Percentiles rank a stretch among this genome's conserved stretches.
phyloP scores from a whole-genome alignment of 306 rosid species.

The Dryas octopetala region DNA sequence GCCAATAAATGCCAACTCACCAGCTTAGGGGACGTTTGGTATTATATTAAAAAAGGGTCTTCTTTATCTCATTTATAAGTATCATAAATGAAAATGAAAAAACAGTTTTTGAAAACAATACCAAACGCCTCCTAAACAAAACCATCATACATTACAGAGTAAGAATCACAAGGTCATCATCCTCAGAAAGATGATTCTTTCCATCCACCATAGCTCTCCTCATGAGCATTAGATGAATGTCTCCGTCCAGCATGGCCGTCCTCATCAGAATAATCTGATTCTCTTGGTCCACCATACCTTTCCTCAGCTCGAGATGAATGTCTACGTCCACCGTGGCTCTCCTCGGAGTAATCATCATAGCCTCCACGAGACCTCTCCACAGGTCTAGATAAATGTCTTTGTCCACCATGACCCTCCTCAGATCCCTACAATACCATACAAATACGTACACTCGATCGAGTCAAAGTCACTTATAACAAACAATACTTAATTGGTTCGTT shows the following conservation, averaged over 20 bases:
- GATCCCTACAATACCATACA: background rate
- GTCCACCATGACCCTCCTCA: background rate
- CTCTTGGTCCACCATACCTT: background rate
- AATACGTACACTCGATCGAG: too few relatives aligned
- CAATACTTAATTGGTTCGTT: too few relatives aligned
- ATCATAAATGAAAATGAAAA: too few relatives aligned
- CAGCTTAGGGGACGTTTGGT: too few relatives aligned
- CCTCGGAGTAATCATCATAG: background rate
- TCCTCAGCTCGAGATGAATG: background rate
- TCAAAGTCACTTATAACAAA: background rate
- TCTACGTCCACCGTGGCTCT: background rate
- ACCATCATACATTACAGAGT: background rate
- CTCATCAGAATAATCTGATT: background rate
- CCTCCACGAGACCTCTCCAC: background rate
- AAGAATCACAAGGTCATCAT: background rate
- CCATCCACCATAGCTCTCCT: constrained; percentile 69
- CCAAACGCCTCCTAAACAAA: too few relatives aligned
- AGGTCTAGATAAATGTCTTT: background rate
- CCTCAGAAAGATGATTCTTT: constrained; percentile 42
- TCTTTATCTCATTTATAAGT: too few relatives aligned
- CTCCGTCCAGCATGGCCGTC: constrained; percentile 1
- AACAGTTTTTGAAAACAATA: too few relatives aligned
- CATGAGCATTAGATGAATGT: background rate
- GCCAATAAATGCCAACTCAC: background rate
- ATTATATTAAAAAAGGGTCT: too few relatives aligned